Percentiles rank a stretch among this genome's conserved stretches.
phyloP scores from a whole-genome alignment of 768 basidiomycete genomes.

The Rhizopogon rudus region DNA sequence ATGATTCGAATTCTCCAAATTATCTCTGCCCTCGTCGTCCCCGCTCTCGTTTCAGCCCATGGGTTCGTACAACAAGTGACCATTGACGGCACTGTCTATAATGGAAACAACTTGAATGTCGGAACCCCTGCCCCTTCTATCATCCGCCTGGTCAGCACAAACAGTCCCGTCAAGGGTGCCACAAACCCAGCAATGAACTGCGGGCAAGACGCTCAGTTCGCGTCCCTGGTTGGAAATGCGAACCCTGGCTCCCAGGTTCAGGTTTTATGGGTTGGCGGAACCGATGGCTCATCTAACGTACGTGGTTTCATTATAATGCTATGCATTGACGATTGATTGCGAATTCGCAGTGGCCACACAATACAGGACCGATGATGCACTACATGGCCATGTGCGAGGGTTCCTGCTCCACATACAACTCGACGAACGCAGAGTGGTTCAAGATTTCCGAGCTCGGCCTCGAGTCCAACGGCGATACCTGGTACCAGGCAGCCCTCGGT shows the following conservation, averaged over 20 bases:
- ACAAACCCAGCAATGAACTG: slow-evolving; percentile 54
- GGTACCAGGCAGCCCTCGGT: slow-evolving; percentile 51
- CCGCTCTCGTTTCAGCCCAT: slow-evolving; percentile 25
- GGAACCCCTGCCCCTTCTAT: slow-evolving; percentile 27
- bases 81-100: slow-evolving; percentile 24
- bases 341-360: slow-evolving; percentile 42
- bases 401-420: slow-evolving; percentile 56
- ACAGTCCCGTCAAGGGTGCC: slow-evolving; percentile 51
- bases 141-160: slow-evolving; percentile 41
- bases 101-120: slow-evolving; percentile 28
- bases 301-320: slow-evolving; percentile 2
- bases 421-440: slow-evolving; percentile 63
- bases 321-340: neutral
- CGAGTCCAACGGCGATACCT: slow-evolving; percentile 28
- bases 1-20: slow-evolving; percentile 1
- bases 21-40: slow-evolving; percentile 8
- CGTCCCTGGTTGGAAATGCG: slow-evolving; percentile 46
- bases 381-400: slow-evolving; percentile 63
- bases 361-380: slow-evolving; percentile 65
- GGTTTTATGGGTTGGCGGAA: slow-evolving; percentile 48
- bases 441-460: slow-evolving; percentile 56
- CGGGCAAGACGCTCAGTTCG: slow-evolving; percentile 48
- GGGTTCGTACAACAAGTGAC: slow-evolving; percentile 25
- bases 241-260: slow-evolving; percentile 53
- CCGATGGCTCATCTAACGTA: slow-evolving; percentile 34